phyloP scores from a whole-genome alignment of 495 filamentous ascomycete genomes.

The Aspergillus bridgeri region DNA sequence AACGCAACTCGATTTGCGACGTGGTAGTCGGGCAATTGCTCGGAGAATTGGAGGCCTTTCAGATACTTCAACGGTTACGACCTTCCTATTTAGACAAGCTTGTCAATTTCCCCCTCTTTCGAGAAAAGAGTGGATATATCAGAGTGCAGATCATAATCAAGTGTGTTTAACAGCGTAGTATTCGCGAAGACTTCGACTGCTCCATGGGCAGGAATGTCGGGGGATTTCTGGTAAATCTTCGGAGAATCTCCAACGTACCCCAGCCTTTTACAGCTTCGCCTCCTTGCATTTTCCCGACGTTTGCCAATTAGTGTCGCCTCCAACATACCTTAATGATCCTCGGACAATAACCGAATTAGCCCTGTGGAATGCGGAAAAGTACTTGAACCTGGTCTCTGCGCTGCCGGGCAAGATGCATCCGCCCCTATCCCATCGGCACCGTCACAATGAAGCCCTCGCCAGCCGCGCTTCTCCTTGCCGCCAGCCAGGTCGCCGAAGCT shows the following conservation, averaged over 20 bases:
- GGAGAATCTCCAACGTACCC: neutral
- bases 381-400: neutral
- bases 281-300: neutral
- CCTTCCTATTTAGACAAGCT: neutral
- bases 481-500: conserved; percentile 3
- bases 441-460: conserved; percentile 8
- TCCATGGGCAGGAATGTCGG: neutral
- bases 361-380: neutral
- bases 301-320: neutral
- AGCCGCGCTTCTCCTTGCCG: conserved; percentile 1
- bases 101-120: neutral
- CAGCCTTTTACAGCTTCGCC: neutral
- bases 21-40: neutral
- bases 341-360: neutral
- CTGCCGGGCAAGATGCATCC: neutral
- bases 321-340: neutral
- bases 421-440: neutral
- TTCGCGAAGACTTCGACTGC: neutral
- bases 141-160: neutral
- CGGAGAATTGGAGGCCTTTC: neutral
- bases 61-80: neutral
- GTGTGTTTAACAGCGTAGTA: neutral
- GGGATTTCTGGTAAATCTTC: neutral
- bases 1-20: neutral
- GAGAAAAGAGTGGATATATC: neutral